Evolutionary conservation across 768 basidiomycete genomes (phyloP), one percentile per base, ranked within the genome.

Genomic region (Boletales sp.): DNA sequence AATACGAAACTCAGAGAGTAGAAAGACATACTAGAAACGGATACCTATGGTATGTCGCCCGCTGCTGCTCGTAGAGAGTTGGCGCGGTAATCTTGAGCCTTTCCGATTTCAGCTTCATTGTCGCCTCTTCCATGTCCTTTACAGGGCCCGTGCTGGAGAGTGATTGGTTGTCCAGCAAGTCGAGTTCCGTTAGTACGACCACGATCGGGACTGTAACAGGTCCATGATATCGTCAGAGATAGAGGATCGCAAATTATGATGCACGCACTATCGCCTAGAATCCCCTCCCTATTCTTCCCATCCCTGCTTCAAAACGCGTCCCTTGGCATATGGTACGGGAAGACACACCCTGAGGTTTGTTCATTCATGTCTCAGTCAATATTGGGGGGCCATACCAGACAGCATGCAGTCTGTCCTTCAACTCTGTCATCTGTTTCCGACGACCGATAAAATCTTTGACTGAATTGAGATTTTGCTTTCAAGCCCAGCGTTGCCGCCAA

Each of bases 121-220:
- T 32, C 15, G 31, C 39, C 13, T 47, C 31, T 14, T 33, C 38
- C 7, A 21, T 1, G 32, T 11, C n/a, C 30, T 14, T 28, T 5
- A 6, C 8, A 10, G 14, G 5, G 2, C 13, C 37, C 6, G 6
- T 28, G 7, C 5, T 6, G 25, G 25, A 28, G 25, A 13, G 17
- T 9, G 0, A 14, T 2, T 3, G 13, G 25, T 17, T 41, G 19
- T 32, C 39, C 13, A 39, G 21, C 10, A 49, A 15, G 37, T 49
- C 48, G 7, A 49, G 36, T n/a, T 44, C 44, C 19, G 42, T 49
- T 19, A 49, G 36, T 4, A 49, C 48, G 11, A 38, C 36, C 17
- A 49, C 36, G 17, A 39, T 15, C 5, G 48, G 48, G 34, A 49
- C 48, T 49, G 19, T 7, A 40, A 8, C 8, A 3, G 15, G 46